Percentiles rank a stretch among this genome's conserved stretches.
These are phyloP conservation scores for Trametes hirsuta DNA, from an alignment of 1,284 basidiomycete genomes.

Conservation along the genomic window DNA sequence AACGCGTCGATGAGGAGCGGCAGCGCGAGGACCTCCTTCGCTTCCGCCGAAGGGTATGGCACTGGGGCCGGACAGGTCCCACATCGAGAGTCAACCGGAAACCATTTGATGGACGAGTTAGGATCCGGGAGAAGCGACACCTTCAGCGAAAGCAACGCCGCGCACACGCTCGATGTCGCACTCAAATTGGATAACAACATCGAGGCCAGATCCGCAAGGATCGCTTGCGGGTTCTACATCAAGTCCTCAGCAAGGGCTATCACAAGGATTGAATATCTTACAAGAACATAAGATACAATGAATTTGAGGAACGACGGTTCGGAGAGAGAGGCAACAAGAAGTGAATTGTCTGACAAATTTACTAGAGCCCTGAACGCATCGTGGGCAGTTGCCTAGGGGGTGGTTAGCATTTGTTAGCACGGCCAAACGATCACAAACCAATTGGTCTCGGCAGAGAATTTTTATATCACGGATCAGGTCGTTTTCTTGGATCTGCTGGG, in stretches of 20 bases:
- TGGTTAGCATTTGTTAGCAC: background rate
- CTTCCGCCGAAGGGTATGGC: constrained; percentile 61
- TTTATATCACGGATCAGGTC: constrained; percentile 80
- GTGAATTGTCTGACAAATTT: constrained; percentile 88
- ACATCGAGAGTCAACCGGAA: constrained; percentile 75
- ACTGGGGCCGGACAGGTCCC: constrained; percentile 69
- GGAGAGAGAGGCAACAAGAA: constrained; percentile 71
- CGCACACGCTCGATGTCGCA: constrained; percentile 73
- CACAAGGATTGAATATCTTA: constrained; percentile 43
- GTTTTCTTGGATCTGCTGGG: constrained; percentile 61
- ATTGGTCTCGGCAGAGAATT: constrained; percentile 83
- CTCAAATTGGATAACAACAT: constrained; percentile 98
- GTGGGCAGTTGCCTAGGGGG: constrained; percentile 81
- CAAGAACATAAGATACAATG: constrained; percentile 90
- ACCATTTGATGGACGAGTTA: constrained; percentile 50
- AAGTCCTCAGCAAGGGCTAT: background rate
- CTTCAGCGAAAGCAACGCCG: constrained; percentile 67
- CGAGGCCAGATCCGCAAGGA: constrained; percentile 91
- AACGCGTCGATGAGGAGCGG: constrained; percentile 88
- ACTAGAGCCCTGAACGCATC: constrained; percentile 94
- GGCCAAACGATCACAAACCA: constrained; percentile 47
- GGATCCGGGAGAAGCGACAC: constrained; percentile 64
- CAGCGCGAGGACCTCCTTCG: constrained; percentile 64
- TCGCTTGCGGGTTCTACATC: constrained; percentile 81
- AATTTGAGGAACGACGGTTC: constrained; percentile 82